Percentiles rank a stretch among this genome's conserved stretches.
phyloP scores from a whole-genome alignment of 805 yeast species.

The Metschnikowia orientalis region DNA sequence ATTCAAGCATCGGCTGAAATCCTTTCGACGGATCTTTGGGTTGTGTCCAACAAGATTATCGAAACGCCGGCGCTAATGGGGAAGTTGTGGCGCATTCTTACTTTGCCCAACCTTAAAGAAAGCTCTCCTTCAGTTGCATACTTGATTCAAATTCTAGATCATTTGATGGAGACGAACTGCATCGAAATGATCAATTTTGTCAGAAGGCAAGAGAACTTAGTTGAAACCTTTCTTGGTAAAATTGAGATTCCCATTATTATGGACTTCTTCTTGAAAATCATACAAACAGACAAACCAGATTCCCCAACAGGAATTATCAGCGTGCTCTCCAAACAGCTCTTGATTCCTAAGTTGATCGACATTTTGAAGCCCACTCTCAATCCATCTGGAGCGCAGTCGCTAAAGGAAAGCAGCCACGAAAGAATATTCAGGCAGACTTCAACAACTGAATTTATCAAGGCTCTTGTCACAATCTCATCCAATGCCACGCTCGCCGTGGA shows the following conservation, averaged over 20 bases:
- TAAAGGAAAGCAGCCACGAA: constrained; percentile 1
- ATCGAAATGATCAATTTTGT: constrained; percentile 68
- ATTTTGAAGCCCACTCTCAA: constrained; percentile 52
- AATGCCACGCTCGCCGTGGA: constrained; percentile 67
- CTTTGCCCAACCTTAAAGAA: constrained; percentile 30
- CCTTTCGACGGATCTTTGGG: constrained; percentile 39
- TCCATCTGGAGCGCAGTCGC: constrained; percentile 28
- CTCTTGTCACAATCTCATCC: constrained; percentile 89
- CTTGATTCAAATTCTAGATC: constrained; percentile 68
- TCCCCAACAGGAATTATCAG: constrained; percentile 84
- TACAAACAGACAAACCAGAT: constrained; percentile 90
- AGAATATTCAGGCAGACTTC: constrained; percentile 67
- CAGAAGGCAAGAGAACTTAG: constrained; percentile 62
- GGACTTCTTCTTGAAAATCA: constrained; percentile 85
- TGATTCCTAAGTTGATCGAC: constrained; percentile 69
- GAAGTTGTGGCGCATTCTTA: constrained; percentile 39
- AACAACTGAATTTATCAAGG: constrained; percentile 92
- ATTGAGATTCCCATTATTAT: constrained; percentile 90
- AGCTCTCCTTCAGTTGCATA: constrained; percentile 37
- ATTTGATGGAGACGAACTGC: constrained; percentile 62
- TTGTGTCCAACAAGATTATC: constrained; percentile 39
- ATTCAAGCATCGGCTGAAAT: constrained; percentile 40
- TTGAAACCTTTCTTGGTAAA: constrained; percentile 76
- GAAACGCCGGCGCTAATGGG: constrained; percentile 39
- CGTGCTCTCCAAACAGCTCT: constrained; percentile 61